phyloP scores from a whole-genome alignment of 306 rosid species.

The Casuarina glauca region DNA sequence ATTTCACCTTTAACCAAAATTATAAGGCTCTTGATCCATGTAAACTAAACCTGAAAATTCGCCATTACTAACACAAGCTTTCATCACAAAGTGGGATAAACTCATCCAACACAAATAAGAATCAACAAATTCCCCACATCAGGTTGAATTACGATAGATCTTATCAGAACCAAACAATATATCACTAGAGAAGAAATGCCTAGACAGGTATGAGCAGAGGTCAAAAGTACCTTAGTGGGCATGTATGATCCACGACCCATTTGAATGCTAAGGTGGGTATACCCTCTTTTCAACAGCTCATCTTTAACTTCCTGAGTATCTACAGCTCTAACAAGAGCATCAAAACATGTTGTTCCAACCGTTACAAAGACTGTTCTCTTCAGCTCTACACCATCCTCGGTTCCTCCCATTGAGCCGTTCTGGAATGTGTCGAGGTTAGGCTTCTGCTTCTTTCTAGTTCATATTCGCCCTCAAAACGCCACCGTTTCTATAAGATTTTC shows the following conservation, averaged over 20 bases:
- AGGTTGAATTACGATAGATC: background rate
- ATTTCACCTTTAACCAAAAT: background rate
- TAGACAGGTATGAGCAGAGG: background rate
- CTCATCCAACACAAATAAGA: too few species aligned
- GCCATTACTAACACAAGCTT: background rate
- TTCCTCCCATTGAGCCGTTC: slow-evolving; percentile 36
- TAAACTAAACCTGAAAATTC: background rate
- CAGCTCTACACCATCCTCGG: slow-evolving; percentile 17
- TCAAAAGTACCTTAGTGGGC: slow-evolving; percentile 59
- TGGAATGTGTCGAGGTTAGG: too few species aligned
- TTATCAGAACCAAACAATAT: background rate
- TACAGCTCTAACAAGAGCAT: slow-evolving; percentile 65
- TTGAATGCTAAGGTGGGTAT: slow-evolving; percentile 71
- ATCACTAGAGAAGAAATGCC: background rate
- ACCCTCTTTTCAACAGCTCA: slow-evolving; percentile 59
- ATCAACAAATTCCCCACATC: too few species aligned
- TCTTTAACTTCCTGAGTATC: slow-evolving; percentile 49
- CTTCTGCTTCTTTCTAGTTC: too few species aligned
- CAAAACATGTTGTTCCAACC: slow-evolving; percentile 84
- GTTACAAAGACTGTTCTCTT: slow-evolving; percentile 67
- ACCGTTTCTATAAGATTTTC: too few species aligned
- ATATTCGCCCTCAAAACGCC: too few species aligned
- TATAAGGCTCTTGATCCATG: background rate
- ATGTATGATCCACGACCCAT: slow-evolving; percentile 76
- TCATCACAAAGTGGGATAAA: background rate